Evolutionary conservation across 1,284 basidiomycete species (phyloP).

Genomic region (Malassezia yamatoensis): DNA sequence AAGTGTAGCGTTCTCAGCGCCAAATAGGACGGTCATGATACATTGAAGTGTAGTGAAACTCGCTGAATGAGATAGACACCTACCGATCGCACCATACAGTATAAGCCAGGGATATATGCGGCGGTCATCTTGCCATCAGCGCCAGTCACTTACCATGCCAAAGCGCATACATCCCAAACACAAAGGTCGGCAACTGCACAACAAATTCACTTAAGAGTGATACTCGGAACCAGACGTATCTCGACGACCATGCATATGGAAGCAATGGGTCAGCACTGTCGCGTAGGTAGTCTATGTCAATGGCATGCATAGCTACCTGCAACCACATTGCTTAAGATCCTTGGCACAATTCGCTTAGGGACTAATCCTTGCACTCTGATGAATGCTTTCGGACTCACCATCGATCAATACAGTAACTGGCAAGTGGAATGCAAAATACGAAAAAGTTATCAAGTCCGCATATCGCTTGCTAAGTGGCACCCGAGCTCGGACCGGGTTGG

Average conservation of each 20-base stretch:
- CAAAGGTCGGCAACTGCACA: constrained; percentile 17
- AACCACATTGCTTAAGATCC: constrained; percentile 7
- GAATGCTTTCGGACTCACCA: constrained; percentile 5
- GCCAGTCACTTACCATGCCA: constrained; percentile 4
- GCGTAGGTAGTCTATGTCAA: constrained; percentile 13
- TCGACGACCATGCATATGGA: constrained; percentile 8
- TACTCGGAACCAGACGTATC: constrained; percentile 19
- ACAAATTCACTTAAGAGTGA: constrained; percentile 18
- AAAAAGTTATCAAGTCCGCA: constrained; percentile 14
- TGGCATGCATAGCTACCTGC: background rate
- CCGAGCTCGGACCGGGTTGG: background rate
- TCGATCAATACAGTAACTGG: constrained; percentile 17
- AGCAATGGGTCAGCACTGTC: constrained; percentile 18
- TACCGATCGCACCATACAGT: constrained; percentile 16
- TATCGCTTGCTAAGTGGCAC: constrained; percentile 15
- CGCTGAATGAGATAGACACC: background rate
- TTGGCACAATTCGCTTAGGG: constrained; percentile 12
- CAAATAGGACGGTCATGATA: constrained; percentile 14
- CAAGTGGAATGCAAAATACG: constrained; percentile 18
- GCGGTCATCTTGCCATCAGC: constrained; percentile 11
- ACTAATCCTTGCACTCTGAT: constrained; percentile 16
- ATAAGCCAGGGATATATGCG: constrained; percentile 17
- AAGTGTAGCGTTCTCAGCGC: constrained; percentile 14
- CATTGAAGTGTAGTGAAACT: constrained; percentile 21
- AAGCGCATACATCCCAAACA: constrained; percentile 14